Evolutionary conservation across 2,329 filamentous ascomycete species (phyloP).

Genomic region (Geosmithia flava): DNA sequence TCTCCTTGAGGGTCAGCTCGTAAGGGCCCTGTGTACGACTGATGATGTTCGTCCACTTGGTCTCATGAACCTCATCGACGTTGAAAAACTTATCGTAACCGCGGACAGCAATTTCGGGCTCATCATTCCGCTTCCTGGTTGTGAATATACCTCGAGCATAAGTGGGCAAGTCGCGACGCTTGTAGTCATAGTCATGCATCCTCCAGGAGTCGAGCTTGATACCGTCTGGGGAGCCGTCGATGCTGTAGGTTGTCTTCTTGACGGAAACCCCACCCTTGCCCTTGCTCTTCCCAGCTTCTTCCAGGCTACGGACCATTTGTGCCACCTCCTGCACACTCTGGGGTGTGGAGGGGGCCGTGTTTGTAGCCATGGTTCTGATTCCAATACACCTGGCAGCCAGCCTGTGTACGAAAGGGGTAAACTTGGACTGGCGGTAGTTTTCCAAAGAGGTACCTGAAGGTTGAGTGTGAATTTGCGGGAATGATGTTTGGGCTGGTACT

Average conservation of each 20-base stretch:
- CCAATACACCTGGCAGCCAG: too few relatives aligned
- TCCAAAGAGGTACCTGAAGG: neutral
- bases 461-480: neutral
- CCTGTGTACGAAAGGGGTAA: too few relatives aligned
- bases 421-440: too few relatives aligned
- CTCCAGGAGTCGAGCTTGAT: conserved; percentile 81
- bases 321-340: conserved; percentile 61
- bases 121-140: conserved; percentile 50
- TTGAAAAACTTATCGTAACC: conserved; percentile 99
- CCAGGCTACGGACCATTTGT: conserved; percentile 52
- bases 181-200: conserved; percentile 94
- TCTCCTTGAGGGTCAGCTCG: conserved; percentile 93
- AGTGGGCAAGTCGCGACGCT: conserved; percentile 71
- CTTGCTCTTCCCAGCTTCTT: conserved; percentile 40
- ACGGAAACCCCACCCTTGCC: conserved; percentile 53
- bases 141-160: conserved; percentile 94
- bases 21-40: conserved; percentile 73
- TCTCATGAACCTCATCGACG: conserved; percentile 66
- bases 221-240: conserved; percentile 48
- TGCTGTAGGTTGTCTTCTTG: conserved; percentile 67
- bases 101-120: conserved; percentile 68
- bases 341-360: conserved; percentile 42
- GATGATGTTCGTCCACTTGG: conserved; percentile 71
- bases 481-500: neutral
- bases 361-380: conserved; percentile 11